Base-by-base conservation (phyloP, 345 rosid genomes). In the Hirschfeldia incana region DNA sequence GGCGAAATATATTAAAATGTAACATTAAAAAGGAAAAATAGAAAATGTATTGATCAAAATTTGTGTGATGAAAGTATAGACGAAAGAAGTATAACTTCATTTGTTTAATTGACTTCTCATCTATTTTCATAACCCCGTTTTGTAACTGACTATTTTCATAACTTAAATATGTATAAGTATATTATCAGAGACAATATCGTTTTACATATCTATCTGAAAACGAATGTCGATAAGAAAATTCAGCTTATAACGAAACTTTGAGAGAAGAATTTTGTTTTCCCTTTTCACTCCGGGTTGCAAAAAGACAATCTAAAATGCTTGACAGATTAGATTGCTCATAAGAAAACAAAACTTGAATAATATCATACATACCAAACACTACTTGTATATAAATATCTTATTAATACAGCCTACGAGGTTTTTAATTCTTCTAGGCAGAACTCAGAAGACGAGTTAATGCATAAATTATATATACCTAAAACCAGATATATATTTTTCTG, bases 401-500 rank as follows among this genome's bases (percentile, higher is more conserved):
- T 2, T 30, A 37, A 57, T 44, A 75, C 32, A 58, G 67, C 67
- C 5, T 6, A 58, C 29, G n/a, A 58, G 33, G 65, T n/a, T 65
- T 27, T 55, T 65, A 71, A 74, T 66, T 58, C 65, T 39, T 67
- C 12, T 15, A 67, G 60, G 58, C 59, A 67, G 39, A 67, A 57
- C 16, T 65, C 16, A 8, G 57, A 49, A 49, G 57, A 13, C 57
- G 57, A n/a, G 57, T 49, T 49, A 13, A n/a, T 49, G 57, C 16
- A n/a, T n/a, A 49, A n/a, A 49, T n/a, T 49, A 49, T 9, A 42
- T 42, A 42, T 12, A 46, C 15, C 15, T 46, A 4, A 46, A 12
- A 12, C 53, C 15, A n/a, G 15, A 46, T 46, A 46, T 39, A 39
- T 46, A 4, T 46, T 4, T 46, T 46, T 46, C 53, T 46, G 53